Evolutionary conservation across 1,284 basidiomycete genomes (phyloP).

Genomic region (Amylostereum areolatum): DNA sequence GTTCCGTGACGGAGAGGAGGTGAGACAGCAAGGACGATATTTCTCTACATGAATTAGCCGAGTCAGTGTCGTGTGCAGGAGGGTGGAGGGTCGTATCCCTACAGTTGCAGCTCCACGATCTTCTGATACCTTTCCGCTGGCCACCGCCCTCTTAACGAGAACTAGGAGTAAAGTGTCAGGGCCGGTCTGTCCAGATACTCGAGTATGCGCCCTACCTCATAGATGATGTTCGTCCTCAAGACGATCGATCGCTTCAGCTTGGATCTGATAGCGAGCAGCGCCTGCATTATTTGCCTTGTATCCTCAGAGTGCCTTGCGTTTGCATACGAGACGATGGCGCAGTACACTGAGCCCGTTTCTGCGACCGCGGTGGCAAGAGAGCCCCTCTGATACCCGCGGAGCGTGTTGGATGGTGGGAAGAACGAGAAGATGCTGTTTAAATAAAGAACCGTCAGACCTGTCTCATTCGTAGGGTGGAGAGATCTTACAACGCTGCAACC

Average conservation of each 20-base stretch:
- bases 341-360: constrained; percentile 62
- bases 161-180: constrained; percentile 32
- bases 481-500: constrained; percentile 53
- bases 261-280: constrained; percentile 54
- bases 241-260: constrained; percentile 56
- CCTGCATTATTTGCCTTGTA: constrained; percentile 46
- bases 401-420: constrained; percentile 65
- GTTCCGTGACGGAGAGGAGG: constrained; percentile 56
- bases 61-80: constrained; percentile 2
- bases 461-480: neutral
- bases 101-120: constrained; percentile 63
- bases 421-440: constrained; percentile 53
- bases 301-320: constrained; percentile 41
- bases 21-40: constrained; percentile 58
- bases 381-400: constrained; percentile 60
- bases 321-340: constrained; percentile 61
- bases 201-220: constrained; percentile 41
- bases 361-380: constrained; percentile 55
- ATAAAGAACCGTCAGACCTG: neutral
- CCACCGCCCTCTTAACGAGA: constrained; percentile 66
- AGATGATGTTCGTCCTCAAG: constrained; percentile 53
- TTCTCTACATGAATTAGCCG: constrained; percentile 34
- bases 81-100: constrained; percentile 14
- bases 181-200: neutral
- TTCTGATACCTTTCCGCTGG: constrained; percentile 61